Evolutionary conservation across 2,329 filamentous ascomycete species (phyloP).

Genomic region (Neofusicoccum umdonicola): DNA sequence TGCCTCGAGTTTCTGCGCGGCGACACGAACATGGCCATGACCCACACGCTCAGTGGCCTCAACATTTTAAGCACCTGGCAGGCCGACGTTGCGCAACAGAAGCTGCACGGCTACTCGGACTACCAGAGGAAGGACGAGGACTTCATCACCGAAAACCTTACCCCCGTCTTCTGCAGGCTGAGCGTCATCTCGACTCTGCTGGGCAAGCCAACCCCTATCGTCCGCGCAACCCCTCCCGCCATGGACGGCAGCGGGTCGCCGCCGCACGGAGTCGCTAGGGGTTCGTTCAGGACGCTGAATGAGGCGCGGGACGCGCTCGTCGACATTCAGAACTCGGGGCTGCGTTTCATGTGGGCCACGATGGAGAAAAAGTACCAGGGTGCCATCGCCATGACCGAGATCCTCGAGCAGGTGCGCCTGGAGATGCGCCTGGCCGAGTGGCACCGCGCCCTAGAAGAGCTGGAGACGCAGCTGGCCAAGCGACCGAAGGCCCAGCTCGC

Average conservation of each 20-base stretch:
- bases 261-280: neutral
- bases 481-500: neutral
- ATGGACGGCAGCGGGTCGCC: neutral
- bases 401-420: constrained; percentile 5
- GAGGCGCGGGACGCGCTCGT: constrained; percentile 7
- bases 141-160: constrained; percentile 3
- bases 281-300: neutral
- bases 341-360: constrained; percentile 8
- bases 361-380: constrained; percentile 15
- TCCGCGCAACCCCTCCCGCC: neutral
- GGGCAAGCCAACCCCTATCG: neutral
- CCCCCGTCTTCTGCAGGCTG: constrained; percentile 9
- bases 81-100: neutral
- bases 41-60: constrained; percentile 46
- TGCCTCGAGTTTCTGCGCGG: constrained; percentile 43
- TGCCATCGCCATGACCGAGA: constrained; percentile 5
- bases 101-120: neutral
- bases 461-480: neutral
- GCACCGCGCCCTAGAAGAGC: neutral
- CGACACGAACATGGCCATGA: constrained; percentile 36
- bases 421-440: constrained; percentile 3
- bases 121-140: neutral
- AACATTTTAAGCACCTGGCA: constrained; percentile 31
- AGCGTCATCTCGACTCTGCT: neutral
- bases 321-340: constrained; percentile 6